Evolutionary conservation across 2,329 filamentous ascomycete genomes (phyloP), one percentile per base, ranked within the genome.

Genomic region (Eutypa lata): DNA sequence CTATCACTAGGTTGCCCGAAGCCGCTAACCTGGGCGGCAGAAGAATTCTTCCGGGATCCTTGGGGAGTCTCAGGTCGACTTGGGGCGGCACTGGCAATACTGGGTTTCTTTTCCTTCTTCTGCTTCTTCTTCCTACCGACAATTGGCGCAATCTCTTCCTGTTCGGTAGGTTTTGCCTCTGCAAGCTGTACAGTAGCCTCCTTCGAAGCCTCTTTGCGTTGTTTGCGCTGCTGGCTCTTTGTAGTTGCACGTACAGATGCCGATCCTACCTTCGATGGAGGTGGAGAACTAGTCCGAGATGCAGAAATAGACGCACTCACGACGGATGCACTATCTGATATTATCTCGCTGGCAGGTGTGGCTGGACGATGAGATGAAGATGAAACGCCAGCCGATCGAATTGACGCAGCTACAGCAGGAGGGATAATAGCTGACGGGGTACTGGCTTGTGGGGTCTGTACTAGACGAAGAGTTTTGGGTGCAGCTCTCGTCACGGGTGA

Each of bases 81-180:
- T 24, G 60, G 57, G 35, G 55, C 50, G 24, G 60, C 56, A 45
- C 59, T 65, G 19, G 58, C 48, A 31, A 61, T 65, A 61, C 71
- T 72, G 2, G 64, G 55, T 61, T 63, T 67, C 62, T 83, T 86
- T 61, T 88, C 84, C 71, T 91, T 93, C 76, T 89, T 91, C 67
- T 89, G 83, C 73, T 93, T 94, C 77, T 91, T 93, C 76, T 91
- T 91, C 49, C 90, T 83, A 33, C 88, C 88, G 47, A 91, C 68
- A 40, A 95, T 88, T 0, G 90, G 90, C 7, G 84, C 90, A 59
- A 83, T 80, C 58, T 83, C 72, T 49, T 82, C 76, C 13, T 77
- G 69, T 53, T 86, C 84, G 14, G 72, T 63, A 47, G 77, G 76
- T 57, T 80, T 63, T 1, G 72, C 61, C 56, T 83, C 81, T 3